Percentiles rank a stretch among this genome's conserved stretches.
Evolutionary conservation across 2,329 filamentous ascomycete genomes (phyloP).

Genomic region (Leptographium radiaticola): DNA sequence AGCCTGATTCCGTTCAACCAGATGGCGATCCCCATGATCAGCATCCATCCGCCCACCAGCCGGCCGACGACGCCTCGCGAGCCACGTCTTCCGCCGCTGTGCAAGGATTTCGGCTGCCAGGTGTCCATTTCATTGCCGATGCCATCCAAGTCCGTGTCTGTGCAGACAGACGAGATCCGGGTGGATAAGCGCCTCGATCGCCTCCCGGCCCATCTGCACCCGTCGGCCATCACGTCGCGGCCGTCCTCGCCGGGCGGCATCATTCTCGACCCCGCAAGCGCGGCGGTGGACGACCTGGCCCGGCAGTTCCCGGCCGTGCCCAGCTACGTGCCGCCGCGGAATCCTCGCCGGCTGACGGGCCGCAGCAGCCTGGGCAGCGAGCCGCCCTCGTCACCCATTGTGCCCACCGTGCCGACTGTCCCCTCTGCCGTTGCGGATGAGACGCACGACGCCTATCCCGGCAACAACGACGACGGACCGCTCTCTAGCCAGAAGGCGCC

Average conservation of each 20-base stretch:
- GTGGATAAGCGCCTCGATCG: constrained; percentile 65
- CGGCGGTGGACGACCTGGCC: constrained; percentile 24
- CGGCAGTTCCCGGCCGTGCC: constrained; percentile 36
- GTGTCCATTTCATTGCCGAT: constrained; percentile 43
- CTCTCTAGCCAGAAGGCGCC: constrained; percentile 46
- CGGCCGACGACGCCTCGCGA: constrained; percentile 67
- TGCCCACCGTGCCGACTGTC: not conserved
- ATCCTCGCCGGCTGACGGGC: constrained; percentile 40
- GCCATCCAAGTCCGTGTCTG: constrained; percentile 36
- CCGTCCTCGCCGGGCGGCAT: constrained; percentile 37
- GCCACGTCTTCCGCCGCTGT: constrained; percentile 64
- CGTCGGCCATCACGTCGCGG: constrained; percentile 56
- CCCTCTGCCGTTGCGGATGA: constrained; percentile 20
- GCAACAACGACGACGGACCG: constrained; percentile 70
- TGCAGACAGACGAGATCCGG: constrained; percentile 87
- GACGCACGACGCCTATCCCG: constrained; percentile 56
- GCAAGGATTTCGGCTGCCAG: constrained; percentile 74
- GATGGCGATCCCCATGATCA: constrained; percentile 67
- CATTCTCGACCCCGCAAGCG: constrained; percentile 13
- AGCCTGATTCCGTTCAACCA: constrained; percentile 11
- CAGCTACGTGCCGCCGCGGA: constrained; percentile 42
- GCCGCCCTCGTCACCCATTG: constrained; percentile 35
- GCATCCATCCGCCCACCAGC: constrained; percentile 78
- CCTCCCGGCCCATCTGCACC: constrained; percentile 65
- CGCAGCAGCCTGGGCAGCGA: constrained; percentile 31